Conservation (phyloP, 2,329 filamentous ascomycete genomes). For the Amesomyces nigricolor region DNA sequence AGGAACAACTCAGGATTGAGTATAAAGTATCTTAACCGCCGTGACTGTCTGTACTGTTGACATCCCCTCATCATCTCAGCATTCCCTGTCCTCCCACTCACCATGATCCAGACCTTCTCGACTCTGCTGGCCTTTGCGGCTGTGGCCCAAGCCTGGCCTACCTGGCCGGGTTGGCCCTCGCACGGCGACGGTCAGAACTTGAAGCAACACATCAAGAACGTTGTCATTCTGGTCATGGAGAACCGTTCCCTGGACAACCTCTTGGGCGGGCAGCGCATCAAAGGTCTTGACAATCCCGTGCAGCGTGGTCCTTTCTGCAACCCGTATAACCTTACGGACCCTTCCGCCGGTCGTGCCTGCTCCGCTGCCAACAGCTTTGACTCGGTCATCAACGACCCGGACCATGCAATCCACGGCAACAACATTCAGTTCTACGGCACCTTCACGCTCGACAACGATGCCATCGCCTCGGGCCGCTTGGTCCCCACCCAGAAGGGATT, state of each 20-base stretch:
- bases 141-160: not conserved
- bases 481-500: conserved; percentile 32
- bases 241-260: conserved; percentile 42
- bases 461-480: conserved; percentile 29
- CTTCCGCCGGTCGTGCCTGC: conserved; percentile 26
- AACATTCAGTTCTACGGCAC: conserved; percentile 40
- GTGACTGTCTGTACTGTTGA: not conserved
- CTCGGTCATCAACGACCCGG: conserved; percentile 38
- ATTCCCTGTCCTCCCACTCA: not conserved
- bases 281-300: conserved; percentile 38
- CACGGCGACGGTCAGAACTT: conserved; percentile 17
- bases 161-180: not conserved
- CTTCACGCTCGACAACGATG: conserved; percentile 35
- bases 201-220: conserved; percentile 41
- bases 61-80: not conserved
- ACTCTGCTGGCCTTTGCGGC: conserved; percentile 8
- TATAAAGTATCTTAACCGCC: not conserved
- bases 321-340: conserved; percentile 32
- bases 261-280: conserved; percentile 36
- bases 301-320: conserved; percentile 40
- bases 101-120: not conserved
- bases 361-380: conserved; percentile 35
- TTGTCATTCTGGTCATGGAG: conserved; percentile 43
- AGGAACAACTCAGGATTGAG: not conserved
- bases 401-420: conserved; percentile 38